Base-by-base conservation (phyloP, 139 green algal genomes). In the Closterium sp. region DNA sequence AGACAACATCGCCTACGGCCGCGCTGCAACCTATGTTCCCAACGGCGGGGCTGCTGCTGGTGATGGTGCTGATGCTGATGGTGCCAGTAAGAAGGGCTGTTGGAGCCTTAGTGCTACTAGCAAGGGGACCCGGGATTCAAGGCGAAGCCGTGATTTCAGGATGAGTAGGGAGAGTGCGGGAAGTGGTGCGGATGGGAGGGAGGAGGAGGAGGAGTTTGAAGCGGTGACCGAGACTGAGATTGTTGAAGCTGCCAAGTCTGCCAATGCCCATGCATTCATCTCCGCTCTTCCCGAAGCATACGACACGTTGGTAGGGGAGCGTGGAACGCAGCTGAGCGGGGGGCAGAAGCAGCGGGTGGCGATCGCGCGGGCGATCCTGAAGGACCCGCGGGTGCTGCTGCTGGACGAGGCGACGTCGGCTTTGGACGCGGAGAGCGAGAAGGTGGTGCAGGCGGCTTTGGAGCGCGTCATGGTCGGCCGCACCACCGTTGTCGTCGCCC, bases 321-420 rank as follows among this genome's bases (percentile, higher is more conserved):
- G 97, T 85, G 97, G 97, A 6, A 92, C 97, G 28, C 93, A 96
- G 90, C 92, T 99, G 24, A 96, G 79, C 9, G 98, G 98, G 1
- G 97, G 97, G 0, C 97, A 98, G 95, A 97, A 97, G 95, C 97
- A 99, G 95, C 96, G 97, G 22, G 97, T 99, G 27, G 97, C 97
- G 38, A 98, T 99, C 32, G 98, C 98, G 0, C 92, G 98, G 0
- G 98, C 98, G 19, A 95, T 99, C 4, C 94, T 98, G 17, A 95
- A 97, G 34, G 90, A 96, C 50, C 97, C 97, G 70, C 84, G 95
- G 11, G 93, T 98, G 42, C 95, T 99, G 92, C 97, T 99, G 34
- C 94, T 99, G 84, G 98, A 93, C 88, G 89, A 93, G 34, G 91
- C 91, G 10, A 94, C 90, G 13, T 89, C 32, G 1, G 92, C 92